Evolutionary conservation across 306 rosid species (phyloP).

Genomic region (Gleditsia sinensis): DNA sequence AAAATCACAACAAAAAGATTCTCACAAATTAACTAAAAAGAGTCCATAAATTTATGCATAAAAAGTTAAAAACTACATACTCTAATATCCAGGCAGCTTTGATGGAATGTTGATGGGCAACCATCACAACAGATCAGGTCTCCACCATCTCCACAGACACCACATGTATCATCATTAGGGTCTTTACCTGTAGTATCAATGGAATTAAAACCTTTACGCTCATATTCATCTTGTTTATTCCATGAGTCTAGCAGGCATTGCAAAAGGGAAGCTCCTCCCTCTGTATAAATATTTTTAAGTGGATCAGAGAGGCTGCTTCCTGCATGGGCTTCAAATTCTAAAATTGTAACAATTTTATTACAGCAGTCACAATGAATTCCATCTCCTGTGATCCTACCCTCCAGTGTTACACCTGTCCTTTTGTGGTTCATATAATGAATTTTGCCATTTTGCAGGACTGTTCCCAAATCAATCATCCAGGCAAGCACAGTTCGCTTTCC

Average conservation of each 20-base stretch:
- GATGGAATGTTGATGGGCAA: constrained; percentile 80
- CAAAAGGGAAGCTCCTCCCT: constrained; percentile 53
- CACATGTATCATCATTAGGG: constrained; percentile 70
- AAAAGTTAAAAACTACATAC: constrained; percentile 42
- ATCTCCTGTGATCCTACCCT: constrained; percentile 53
- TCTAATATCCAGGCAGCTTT: constrained; percentile 57
- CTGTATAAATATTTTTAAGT: constrained; percentile 40
- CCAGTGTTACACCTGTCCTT: constrained; percentile 39
- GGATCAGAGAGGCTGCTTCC: constrained; percentile 44
- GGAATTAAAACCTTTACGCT: constrained; percentile 34
- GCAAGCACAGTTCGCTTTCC: constrained; percentile 63
- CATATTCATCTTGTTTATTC: constrained; percentile 57
- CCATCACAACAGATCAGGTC: constrained; percentile 66
- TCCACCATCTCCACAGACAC: constrained; percentile 68
- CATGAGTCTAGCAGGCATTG: constrained; percentile 64
- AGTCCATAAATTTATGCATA: not conserved
- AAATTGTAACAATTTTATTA: constrained; percentile 42
- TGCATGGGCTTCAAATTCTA: constrained; percentile 59
- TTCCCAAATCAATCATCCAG: constrained; percentile 70
- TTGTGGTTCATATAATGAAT: constrained; percentile 50
- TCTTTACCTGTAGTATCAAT: constrained; percentile 51
- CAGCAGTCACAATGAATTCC: constrained; percentile 71
- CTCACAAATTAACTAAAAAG: not conserved
- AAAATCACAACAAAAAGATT: not conserved
- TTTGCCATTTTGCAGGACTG: constrained; percentile 48